These are phyloP conservation scores for Hygrocybe coccinea DNA, from an alignment of 768 basidiomycete species.

Conservation along the genomic window DNA sequence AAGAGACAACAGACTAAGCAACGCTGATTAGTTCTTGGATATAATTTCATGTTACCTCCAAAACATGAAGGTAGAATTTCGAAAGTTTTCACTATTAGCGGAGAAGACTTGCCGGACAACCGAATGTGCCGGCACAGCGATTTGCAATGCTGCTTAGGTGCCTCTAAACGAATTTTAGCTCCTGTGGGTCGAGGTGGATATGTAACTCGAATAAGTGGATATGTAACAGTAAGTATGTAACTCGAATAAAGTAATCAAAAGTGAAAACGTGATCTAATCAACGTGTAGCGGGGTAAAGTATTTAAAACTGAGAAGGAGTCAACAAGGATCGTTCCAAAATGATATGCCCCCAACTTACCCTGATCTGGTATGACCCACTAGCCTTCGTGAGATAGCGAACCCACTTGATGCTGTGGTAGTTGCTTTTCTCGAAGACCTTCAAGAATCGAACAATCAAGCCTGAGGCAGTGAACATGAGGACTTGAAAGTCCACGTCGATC, in stretches of 20 bases:
- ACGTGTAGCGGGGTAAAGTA: background rate
- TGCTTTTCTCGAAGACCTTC: slow-evolving; percentile 96
- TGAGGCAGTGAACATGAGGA: slow-evolving; percentile 97
- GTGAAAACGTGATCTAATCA: background rate
- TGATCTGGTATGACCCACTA: slow-evolving; percentile 87
- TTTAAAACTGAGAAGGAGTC: slow-evolving; percentile 3
- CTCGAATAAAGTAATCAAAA: background rate
- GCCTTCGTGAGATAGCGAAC: slow-evolving; percentile 93
- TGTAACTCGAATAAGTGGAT: no score
- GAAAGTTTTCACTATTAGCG: background rate
- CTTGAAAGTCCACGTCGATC: slow-evolving; percentile 97
- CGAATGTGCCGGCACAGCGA: background rate
- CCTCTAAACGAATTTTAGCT: no score
- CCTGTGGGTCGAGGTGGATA: no score
- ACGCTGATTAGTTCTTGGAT: slow-evolving; percentile 4
- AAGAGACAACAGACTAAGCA: background rate
- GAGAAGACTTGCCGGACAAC: background rate
- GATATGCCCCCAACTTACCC: slow-evolving; percentile 53
- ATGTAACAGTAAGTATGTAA: no score
- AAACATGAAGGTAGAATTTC: slow-evolving; percentile 37
- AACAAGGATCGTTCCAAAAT: background rate
- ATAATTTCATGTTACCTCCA: slow-evolving; percentile 43
- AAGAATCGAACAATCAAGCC: slow-evolving; percentile 94
- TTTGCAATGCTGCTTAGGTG: background rate
- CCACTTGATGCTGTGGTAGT: slow-evolving; percentile 94